phyloP scores from a whole-genome alignment of 257 asterid genomes.

The Marsdenia floribunda region DNA sequence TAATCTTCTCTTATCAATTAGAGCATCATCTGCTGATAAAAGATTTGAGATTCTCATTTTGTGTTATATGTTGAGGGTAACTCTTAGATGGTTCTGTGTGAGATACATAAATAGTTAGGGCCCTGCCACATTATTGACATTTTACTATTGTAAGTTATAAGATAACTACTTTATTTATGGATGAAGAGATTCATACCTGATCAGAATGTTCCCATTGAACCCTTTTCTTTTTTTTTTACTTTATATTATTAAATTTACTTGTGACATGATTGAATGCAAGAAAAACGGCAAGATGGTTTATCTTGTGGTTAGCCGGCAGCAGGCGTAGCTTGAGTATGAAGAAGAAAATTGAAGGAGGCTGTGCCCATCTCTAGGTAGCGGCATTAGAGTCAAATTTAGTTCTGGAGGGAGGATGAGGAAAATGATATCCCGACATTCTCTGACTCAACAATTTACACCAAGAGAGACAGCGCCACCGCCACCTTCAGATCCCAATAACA shows the following conservation, averaged over 20 bases:
- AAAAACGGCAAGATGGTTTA: no score
- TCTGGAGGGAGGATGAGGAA: background rate
- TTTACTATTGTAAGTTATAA: conserved; percentile 11
- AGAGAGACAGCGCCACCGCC: background rate
- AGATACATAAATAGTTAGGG: conserved; percentile 13
- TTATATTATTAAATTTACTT: no score
- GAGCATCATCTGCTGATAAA: background rate
- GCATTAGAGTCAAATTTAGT: no score
- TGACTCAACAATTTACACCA: background rate
- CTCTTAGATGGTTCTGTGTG: background rate
- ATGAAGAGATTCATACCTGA: no score
- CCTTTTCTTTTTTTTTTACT: no score
- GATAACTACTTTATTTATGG: background rate
- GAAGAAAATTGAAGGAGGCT: background rate
- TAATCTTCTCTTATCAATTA: background rate
- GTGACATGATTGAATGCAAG: no score
- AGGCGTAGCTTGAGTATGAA: background rate
- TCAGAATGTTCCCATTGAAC: background rate
- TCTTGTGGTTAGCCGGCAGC: no score
- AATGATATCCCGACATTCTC: conserved; percentile 3
- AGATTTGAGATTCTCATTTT: background rate
- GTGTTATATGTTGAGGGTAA: background rate
- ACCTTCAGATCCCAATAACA: conserved; percentile 8
- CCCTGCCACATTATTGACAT: conserved; percentile 7
- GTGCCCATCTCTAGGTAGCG: no score